Evolutionary conservation across 2,329 filamentous ascomycete species (phyloP), one percentile per base, ranked within the genome.

Genomic region (Sarocladiaceae sp.): DNA sequence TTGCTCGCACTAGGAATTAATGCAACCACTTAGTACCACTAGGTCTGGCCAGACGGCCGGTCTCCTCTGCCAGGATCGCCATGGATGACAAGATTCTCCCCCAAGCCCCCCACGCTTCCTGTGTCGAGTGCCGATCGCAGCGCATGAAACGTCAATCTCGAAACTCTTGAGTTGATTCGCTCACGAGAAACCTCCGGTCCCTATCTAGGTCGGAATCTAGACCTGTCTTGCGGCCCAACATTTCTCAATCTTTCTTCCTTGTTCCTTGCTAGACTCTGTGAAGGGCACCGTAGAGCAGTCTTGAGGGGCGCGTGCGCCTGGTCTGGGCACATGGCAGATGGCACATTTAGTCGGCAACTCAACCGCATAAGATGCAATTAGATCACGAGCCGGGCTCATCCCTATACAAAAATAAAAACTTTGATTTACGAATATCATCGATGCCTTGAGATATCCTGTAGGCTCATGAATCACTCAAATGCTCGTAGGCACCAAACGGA

Each of bases 131-230:
- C 37, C 16, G 34, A 29, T 41, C 29, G 37, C 26, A 41, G 29
- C 37, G 37, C 37, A 41, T 41, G 37, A 41, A 41, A 41, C 24
- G 26, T 41, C 37, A 41, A 41, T 41, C 29, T 41, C 26, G 29
- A 41, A 21, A 21, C 37, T 29, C 23, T 21, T 41, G 23, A 18
- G 23, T 27, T 41, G 7, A 13, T 15, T 18, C 24, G 6, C 24
- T 15, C 23, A 23, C n/a, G n/a, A n/a, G n/a, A n/a, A n/a, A n/a
- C n/a, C n/a, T n/a, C n/a, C n/a, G 20, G 23, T 3, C 20, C 37
- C 37, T 3, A 41, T 15, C 15, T 24, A 12, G 37, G 37, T 29
- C 29, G 18, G 23, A 11, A 41, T 41, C 21, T 21, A 18, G 20
- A 15, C 21, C 19, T 41, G 37, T 29, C 37, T 41, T 41, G 23